Evolutionary conservation across 2,329 filamentous ascomycete species (phyloP), one percentile per base, ranked within the genome.

Genomic region (Neoascochyta sp.): DNA sequence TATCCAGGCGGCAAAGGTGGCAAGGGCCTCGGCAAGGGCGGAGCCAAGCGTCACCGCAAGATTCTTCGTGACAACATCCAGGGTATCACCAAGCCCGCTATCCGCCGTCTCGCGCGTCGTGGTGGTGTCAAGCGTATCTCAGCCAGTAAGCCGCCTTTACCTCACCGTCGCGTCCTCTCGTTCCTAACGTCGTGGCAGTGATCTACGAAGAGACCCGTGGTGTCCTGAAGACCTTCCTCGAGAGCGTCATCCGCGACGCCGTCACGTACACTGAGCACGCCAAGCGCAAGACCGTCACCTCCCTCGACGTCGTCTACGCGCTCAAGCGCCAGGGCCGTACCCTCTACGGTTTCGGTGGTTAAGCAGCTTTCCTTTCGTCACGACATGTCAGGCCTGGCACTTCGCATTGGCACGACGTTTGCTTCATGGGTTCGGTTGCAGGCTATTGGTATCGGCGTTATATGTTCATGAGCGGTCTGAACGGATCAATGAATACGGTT

Each of bases 331-430:
- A 80, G 66, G 76, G 76, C 58, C 73, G 83, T 47, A 66, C 84
- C 63, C 82, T 89, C 50, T 89, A 89, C 75, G 84, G 84, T 73
- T 89, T 89, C 76, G 84, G 84, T 76, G 84, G 84, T 76, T 89
- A 85, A 80, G 58, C 59, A 30, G 36, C 34, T 45, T 49, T 34
- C 37, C 24, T 37, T 29, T 35, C 29, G 40, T 46, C 34, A 41
- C 39, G 35, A 28, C 28, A 29, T 36, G 24, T 38, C 24, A 39
- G 33, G 43, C 43, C 25, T 24, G 35, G 32, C 37, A 37, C 38
- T 26, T 38, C 37, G 32, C 30, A 41, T 35, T 41, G 34, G 48
- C 43, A 41, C 24, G 39, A 35, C 47, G 42, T 38, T 39, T 35
- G 45, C 42, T 47, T 54, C 40, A 47, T 42, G 41, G 45, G 45